A percentile compares a stretch with the other conserved stretches of the same genome.
Conservation (phyloP, 768 basidiomycete genomes). For the Boletus vermiculosoides region DNA sequence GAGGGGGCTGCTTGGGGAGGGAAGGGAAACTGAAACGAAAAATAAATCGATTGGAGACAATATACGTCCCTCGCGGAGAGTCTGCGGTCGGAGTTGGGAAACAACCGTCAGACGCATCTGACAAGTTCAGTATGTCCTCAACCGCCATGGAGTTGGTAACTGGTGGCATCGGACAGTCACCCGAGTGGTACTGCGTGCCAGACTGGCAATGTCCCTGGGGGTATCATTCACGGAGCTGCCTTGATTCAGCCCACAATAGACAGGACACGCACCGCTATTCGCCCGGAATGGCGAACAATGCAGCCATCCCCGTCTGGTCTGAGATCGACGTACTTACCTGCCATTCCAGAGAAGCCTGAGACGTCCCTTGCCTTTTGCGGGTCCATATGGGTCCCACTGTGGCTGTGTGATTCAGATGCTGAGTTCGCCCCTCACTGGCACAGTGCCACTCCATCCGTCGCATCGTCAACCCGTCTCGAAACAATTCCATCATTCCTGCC, state of each 20-base stretch:
- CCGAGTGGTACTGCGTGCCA: constrained; percentile 1
- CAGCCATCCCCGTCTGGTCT: constrained; percentile 3
- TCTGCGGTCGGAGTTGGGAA: constrained; percentile 33
- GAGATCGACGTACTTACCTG: constrained; percentile 17
- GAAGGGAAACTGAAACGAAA: constrained; percentile 24
- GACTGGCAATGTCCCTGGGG: not conserved
- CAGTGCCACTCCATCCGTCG: not conserved
- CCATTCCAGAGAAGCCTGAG: constrained; percentile 1
- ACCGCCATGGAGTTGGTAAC: not conserved
- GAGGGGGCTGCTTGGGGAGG: constrained; percentile 10
- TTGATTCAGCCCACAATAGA: constrained; percentile 29
- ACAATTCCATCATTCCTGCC: not conserved
- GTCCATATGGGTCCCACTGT: constrained; percentile 42
- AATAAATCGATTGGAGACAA: constrained; percentile 28
- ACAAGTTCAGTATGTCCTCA: constrained; percentile 12
- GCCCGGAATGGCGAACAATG: constrained; percentile 33
- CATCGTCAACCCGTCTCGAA: not conserved
- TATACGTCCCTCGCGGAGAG: constrained; percentile 32
- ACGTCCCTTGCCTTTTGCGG: constrained; percentile 34
- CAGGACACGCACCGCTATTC: constrained; percentile 19
- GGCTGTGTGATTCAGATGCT: constrained; percentile 31
- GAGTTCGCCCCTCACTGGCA: not conserved
- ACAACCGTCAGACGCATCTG: constrained; percentile 21
- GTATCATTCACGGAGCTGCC: constrained; percentile 7
- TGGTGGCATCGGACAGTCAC: not conserved